Conservation (phyloP, 306 rosid species). For the Amphicarpaea edgeworthii region DNA sequence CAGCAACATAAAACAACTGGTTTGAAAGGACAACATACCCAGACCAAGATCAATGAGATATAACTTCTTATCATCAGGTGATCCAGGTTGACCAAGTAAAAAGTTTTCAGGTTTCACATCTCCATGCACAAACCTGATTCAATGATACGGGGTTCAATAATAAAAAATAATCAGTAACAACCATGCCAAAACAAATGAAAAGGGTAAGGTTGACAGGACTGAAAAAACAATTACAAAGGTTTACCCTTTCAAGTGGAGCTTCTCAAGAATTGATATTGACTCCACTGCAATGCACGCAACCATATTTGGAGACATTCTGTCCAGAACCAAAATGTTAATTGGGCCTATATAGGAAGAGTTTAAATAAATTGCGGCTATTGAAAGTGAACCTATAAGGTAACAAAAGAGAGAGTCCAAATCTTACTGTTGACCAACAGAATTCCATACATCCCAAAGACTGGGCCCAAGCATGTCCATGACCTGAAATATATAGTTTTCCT, state of each 20-base stretch:
- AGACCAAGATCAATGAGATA: slow-evolving; percentile 94
- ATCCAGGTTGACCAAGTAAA: slow-evolving; percentile 91
- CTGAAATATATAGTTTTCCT: slow-evolving; percentile 53
- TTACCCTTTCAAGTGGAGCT: slow-evolving; percentile 95
- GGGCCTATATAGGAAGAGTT: slow-evolving; percentile 4
- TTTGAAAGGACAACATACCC: slow-evolving; percentile 61
- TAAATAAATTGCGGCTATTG: neutral
- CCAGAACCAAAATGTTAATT: slow-evolving; percentile 46
- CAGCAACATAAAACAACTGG: slow-evolving; percentile 13
- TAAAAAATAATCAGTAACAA: slow-evolving; percentile 15
- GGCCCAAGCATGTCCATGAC: slow-evolving; percentile 99
- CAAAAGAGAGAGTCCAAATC: slow-evolving; percentile 45
- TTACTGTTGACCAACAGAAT: slow-evolving; percentile 85
- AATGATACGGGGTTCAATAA: slow-evolving; percentile 18
- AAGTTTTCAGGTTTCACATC: slow-evolving; percentile 98
- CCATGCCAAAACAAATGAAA: slow-evolving; percentile 33
- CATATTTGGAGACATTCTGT: slow-evolving; percentile 93
- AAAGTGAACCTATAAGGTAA: slow-evolving; percentile 15
- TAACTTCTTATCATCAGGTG: slow-evolving; percentile 90
- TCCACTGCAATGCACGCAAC: slow-evolving; percentile 95
- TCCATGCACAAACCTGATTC: slow-evolving; percentile 89
- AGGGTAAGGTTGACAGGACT: slow-evolving; percentile 2
- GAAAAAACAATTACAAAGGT: slow-evolving; percentile 8
- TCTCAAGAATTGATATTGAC: slow-evolving; percentile 96
- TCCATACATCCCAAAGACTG: slow-evolving; percentile 97